phyloP scores from a whole-genome alignment of 768 basidiomycete species.

The Antrodiella citrinella region DNA sequence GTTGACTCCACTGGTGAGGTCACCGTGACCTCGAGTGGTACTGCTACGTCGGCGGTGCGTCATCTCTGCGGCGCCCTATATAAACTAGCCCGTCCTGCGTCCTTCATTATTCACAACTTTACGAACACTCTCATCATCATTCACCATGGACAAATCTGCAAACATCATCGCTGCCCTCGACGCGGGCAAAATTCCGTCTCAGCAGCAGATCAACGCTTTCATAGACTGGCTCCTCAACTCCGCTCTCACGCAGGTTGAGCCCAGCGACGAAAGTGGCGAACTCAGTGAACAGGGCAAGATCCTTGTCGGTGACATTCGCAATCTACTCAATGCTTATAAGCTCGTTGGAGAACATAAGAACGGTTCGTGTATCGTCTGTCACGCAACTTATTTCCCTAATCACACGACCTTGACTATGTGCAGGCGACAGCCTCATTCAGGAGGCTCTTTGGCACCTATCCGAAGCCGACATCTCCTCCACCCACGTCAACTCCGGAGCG shows the following conservation, averaged over 20 bases:
- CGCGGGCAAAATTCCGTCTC: conserved; percentile 63
- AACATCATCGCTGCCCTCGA: conserved; percentile 60
- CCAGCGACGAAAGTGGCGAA: conserved; percentile 26
- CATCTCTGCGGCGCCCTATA: too few species aligned
- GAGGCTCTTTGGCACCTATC: conserved; percentile 58
- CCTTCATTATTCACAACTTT: too few species aligned
- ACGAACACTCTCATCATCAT: conserved; percentile 1
- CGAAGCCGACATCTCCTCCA: conserved; percentile 39
- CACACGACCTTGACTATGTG: too few species aligned
- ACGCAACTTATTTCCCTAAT: too few species aligned
- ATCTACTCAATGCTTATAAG: conserved; percentile 52
- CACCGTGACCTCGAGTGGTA: too few species aligned
- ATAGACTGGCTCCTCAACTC: conserved; percentile 49
- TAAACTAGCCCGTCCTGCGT: too few species aligned
- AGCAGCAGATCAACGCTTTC: conserved; percentile 43
- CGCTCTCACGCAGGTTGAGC: conserved; percentile 38
- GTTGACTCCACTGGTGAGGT: too few species aligned
- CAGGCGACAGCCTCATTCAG: conserved; percentile 61
- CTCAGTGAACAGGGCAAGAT: conserved; percentile 50
- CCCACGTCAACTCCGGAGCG: conserved; percentile 20
- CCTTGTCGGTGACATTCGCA: conserved; percentile 41
- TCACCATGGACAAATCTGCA: conserved; percentile 52
- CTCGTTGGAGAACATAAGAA: conserved; percentile 49
- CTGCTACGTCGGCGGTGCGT: too few species aligned
- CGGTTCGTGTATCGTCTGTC: conserved; percentile 27